Base-by-base conservation (phyloP, 306 rosid genomes). In the Vicia villosa region DNA sequence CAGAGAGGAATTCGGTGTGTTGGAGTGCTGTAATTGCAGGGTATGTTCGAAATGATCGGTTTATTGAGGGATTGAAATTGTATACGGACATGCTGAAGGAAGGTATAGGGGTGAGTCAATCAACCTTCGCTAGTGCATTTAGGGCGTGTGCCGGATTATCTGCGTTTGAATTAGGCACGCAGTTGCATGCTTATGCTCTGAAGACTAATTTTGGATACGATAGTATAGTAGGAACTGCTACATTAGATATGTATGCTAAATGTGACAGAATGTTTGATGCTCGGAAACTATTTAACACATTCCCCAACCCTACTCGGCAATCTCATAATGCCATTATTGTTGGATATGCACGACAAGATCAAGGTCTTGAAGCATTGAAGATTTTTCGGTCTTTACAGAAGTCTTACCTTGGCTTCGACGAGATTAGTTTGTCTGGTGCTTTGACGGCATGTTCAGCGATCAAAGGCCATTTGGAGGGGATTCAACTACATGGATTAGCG, bases 21-120 rank as follows among this genome's bases (percentile, higher is more conserved):
- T 92, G 97, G 97, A 84, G 90, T 36, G 89, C 97, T 32, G 64
- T 83, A 6, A 92, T 89, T 78, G 97, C 97, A 13, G 96, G 92
- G 10, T 84, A 81, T 69, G 95, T 86, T 73, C 95, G 85, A 78
- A 92, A 89, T 73, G 83, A 81, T 52, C 78, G 58, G 67, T 83
- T 84, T 69, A 32, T 76, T 26, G 74, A 81, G 81, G 91, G 90
- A 6, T 46, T 92, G 58, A 70, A 81, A 19, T 46, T 89, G 20
- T 92, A 87, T 74, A 86, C 77, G 77, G 89, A 81, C 72, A 87
- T 87, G 96, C 86, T 84, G 74, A 81, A 60, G 40, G 73, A 51
- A 20, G 90, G 85, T 32, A 46, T 86, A 62, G 91, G 86, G 86
- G 90, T 80, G 80, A 92, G 95, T 70, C 97, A 92, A 72, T 83